A percentile compares a stretch with the other conserved stretches of the same genome.
Evolutionary conservation across 805 yeast species (phyloP).

Genomic region (Saccharomycopsis vini): DNA sequence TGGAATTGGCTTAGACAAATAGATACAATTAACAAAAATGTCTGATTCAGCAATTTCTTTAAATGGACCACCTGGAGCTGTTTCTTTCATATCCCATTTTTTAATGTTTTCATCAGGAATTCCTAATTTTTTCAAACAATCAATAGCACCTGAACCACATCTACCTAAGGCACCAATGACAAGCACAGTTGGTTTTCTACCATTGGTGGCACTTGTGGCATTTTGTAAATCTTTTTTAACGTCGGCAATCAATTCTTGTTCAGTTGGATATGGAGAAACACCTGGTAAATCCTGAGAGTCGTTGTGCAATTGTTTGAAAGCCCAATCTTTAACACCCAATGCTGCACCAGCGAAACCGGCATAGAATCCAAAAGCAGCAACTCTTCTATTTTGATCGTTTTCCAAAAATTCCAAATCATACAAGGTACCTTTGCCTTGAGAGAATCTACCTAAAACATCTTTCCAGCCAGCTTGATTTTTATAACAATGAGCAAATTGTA

Average conservation of each 20-base stretch:
- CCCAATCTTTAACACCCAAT: constrained; percentile 89
- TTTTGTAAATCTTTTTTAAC: constrained; percentile 49
- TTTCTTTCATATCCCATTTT: constrained; percentile 97
- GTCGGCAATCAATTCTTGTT: constrained; percentile 61
- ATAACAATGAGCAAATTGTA: constrained; percentile 98
- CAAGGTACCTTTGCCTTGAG: constrained; percentile 80
- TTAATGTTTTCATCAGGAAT: constrained; percentile 74
- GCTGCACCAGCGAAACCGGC: constrained; percentile 99
- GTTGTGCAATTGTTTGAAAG: constrained; percentile 70
- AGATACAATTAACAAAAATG: constrained; percentile 92
- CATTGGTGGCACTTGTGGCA: constrained; percentile 42
- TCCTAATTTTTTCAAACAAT: constrained; percentile 72
- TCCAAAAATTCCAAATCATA: constrained; percentile 93
- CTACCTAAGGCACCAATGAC: constrained; percentile 97
- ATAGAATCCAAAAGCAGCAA: constrained; percentile 98
- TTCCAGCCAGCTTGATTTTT: constrained; percentile 97
- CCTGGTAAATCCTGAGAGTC: constrained; percentile 60
- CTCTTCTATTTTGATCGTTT: constrained; percentile 94
- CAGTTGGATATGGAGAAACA: constrained; percentile 76
- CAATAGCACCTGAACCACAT: constrained; percentile 97
- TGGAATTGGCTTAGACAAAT: constrained; percentile 85
- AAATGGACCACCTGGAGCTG: constrained; percentile 96
- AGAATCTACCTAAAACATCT: constrained; percentile 81
- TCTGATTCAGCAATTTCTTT: constrained; percentile 79
- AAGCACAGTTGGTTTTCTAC: constrained; percentile 65